Evolutionary conservation across 2,329 filamentous ascomycete genomes (phyloP).

Genomic region (Neocucurbitaria cava): DNA sequence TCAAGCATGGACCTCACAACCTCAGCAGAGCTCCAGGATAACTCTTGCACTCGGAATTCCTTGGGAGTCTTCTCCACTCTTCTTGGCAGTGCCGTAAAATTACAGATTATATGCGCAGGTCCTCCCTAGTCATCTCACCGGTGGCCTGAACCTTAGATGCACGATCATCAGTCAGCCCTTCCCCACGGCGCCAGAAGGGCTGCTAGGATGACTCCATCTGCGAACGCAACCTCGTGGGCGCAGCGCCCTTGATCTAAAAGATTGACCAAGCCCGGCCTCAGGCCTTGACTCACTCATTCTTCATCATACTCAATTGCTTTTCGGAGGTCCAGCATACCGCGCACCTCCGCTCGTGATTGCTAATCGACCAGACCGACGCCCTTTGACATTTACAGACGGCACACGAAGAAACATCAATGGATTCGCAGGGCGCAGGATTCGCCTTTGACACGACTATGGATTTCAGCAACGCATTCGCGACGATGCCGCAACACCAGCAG

Average conservation of each 20-base stretch:
- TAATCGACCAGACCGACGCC: conserved; percentile 25
- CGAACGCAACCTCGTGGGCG: conserved; percentile 12
- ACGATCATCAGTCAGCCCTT: conserved; percentile 17
- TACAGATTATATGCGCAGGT: neutral
- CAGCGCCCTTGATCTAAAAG: conserved; percentile 37
- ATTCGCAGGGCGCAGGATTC: conserved; percentile 37
- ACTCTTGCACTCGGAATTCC: too few relatives aligned
- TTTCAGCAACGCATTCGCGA: conserved; percentile 34
- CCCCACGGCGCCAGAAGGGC: conserved; percentile 17
- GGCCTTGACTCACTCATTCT: conserved; percentile 41
- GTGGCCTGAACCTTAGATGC: conserved; percentile 17
- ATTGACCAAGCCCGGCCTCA: conserved; percentile 32
- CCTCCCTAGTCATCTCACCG: conserved; percentile 21
- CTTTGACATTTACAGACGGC: conserved; percentile 25
- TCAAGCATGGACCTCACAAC: too few relatives aligned
- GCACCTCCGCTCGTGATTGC: conserved; percentile 25
- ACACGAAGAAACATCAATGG: conserved; percentile 24
- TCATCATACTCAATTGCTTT: conserved; percentile 34
- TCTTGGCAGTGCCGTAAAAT: conserved; percentile 14
- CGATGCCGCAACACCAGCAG: conserved; percentile 26
- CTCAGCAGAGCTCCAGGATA: too few relatives aligned
- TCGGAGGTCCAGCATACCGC: conserved; percentile 22
- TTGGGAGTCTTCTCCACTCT: neutral
- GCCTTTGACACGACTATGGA: conserved; percentile 43
- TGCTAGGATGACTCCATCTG: conserved; percentile 25